Evolutionary conservation across 2,329 filamentous ascomycete genomes (phyloP).

Genomic region (Xylariaceae sp.): DNA sequence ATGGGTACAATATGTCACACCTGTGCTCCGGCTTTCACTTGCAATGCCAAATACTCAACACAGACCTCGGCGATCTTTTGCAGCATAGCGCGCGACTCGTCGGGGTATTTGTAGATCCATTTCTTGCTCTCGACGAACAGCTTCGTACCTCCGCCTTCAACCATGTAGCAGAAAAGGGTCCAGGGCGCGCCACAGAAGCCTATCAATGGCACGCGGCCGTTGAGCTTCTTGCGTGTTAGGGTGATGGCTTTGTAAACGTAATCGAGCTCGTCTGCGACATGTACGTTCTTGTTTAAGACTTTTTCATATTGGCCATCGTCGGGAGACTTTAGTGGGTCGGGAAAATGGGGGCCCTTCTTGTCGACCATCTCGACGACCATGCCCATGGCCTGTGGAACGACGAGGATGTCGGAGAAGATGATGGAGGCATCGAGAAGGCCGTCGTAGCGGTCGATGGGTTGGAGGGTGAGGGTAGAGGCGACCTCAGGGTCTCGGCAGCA

Average conservation of each 20-base stretch:
- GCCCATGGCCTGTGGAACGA: conserved; percentile 95
- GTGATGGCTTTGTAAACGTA: conserved; percentile 98
- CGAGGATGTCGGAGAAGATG: conserved; percentile 97
- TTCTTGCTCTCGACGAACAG: conserved; percentile 92
- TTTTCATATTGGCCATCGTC: conserved; percentile 77
- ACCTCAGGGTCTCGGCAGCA: conserved; percentile 93
- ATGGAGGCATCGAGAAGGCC: conserved; percentile 94
- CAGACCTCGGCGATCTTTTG: conserved; percentile 92
- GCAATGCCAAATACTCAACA: conserved; percentile 87
- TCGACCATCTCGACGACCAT: conserved; percentile 99
- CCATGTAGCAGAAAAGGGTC: conserved; percentile 98
- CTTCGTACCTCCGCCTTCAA: conserved; percentile 94
- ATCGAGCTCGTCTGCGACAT: conserved; percentile 77
- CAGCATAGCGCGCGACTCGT: conserved; percentile 74
- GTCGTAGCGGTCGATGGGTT: conserved; percentile 87
- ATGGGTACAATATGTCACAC: conserved; percentile 34
- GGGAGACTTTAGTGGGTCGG: conserved; percentile 73
- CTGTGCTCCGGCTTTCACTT: conserved; percentile 91
- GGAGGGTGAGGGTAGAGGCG: conserved; percentile 86
- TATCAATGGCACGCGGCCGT: conserved; percentile 85
- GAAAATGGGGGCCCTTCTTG: conserved; percentile 94
- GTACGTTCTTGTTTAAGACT: conserved; percentile 72
- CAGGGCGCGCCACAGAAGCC: conserved; percentile 97
- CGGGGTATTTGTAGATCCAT: conserved; percentile 88
- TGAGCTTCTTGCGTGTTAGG: conserved; percentile 80